Evolutionary conservation across 2,329 filamentous ascomycete genomes (phyloP).

Genomic region (Tolypocladium tropicale): DNA sequence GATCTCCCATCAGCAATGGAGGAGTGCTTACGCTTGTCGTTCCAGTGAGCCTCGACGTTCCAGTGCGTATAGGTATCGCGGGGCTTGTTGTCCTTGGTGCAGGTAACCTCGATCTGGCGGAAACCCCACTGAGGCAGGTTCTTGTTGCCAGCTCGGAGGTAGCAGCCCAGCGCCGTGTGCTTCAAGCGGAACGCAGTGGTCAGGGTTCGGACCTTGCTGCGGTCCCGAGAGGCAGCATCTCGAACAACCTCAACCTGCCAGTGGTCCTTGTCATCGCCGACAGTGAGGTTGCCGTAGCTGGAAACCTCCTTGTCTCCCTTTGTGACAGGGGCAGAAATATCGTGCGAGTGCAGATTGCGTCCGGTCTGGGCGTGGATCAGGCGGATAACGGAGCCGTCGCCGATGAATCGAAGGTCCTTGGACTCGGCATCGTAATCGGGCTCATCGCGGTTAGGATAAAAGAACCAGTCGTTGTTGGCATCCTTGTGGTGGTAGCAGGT

Average conservation of each 20-base stretch:
- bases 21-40: slow-evolving; percentile 78
- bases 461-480: slow-evolving; percentile 99
- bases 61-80: slow-evolving; percentile 94
- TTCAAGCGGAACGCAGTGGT: slow-evolving; percentile 87
- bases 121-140: slow-evolving; percentile 99
- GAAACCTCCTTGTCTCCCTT: slow-evolving; percentile 92
- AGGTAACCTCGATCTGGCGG: slow-evolving; percentile 98
- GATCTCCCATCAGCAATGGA: neutral
- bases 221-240: slow-evolving; percentile 79
- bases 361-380: slow-evolving; percentile 92
- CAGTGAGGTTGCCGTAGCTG: slow-evolving; percentile 86
- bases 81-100: slow-evolving; percentile 85
- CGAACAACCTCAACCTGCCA: slow-evolving; percentile 89
- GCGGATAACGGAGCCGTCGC: slow-evolving; percentile 68
- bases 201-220: slow-evolving; percentile 76
- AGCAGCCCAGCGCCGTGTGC: slow-evolving; percentile 77
- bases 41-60: slow-evolving; percentile 94
- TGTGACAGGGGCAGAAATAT: slow-evolving; percentile 76
- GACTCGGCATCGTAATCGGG: slow-evolving; percentile 60
- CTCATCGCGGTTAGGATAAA: slow-evolving; percentile 83
- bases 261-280: slow-evolving; percentile 96
- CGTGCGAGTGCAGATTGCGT: slow-evolving; percentile 92
- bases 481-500: slow-evolving; percentile 99
- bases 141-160: slow-evolving; percentile 87
- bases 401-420: slow-evolving; percentile 61